Base-by-base conservation (phyloP, 306 rosid species). In the Purshia tridentata region DNA sequence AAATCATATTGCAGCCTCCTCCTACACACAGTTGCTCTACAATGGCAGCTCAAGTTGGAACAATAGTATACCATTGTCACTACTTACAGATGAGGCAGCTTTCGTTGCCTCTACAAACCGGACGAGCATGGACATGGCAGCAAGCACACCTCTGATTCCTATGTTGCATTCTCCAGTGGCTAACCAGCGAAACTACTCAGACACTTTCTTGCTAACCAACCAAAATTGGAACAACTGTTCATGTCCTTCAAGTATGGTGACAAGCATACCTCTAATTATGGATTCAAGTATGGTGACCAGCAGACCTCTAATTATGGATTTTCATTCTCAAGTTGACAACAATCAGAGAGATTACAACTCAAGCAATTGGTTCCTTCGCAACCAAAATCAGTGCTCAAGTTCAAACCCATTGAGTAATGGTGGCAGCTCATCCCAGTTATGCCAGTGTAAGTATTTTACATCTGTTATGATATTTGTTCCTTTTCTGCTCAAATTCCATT, bases 61-160 rank as follows among this genome's bases (percentile, higher is more conserved):
- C 70, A 72, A 51, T 19, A 44, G 52, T 44, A 29, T 29, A 29
- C 13, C 86, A 2, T 72, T 85, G 62, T 72, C 44, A 20, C 69
- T 86, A 9, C 77, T 80, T 81, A 41, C 66, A 35, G 63, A 75
- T 29, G 69, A 75, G 63, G 74, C 81, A 58, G 78, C 72, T 50
- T 60, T 47, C 22, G 20, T 72, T 69, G 75, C 78, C 69, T 35
- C 86, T 15, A 72, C 72, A 57, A 73, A 80, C 69, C 69, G 70
- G 23, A 56, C 42, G 41, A 74, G 64, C 69, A 23, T 77, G 23
- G 77, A 66, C 86, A 74, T 66, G 70, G 83, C 88, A 48, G 83
- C 84, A 49, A 76, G 70, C 35, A 77, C 73, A 64, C 87, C 88
- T 59, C 77, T 63, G 64, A 76, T 70, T 37, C 90, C 90, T 9